These are phyloP conservation scores for Dactylis glomerata DNA, from an alignment of 176 grass and related monocot genomes.

Conservation along the genomic window DNA sequence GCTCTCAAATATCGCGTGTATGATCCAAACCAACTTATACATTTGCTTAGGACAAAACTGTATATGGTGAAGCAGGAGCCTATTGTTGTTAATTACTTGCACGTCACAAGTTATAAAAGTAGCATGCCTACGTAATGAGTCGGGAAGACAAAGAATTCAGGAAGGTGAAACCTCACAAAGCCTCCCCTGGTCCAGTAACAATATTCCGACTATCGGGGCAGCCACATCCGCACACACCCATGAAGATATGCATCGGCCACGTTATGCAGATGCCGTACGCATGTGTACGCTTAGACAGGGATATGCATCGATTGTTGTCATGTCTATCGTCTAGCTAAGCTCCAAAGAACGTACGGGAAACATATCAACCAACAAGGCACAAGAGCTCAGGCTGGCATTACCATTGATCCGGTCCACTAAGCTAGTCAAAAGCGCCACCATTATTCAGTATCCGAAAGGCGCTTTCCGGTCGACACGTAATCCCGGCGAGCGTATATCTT, in stretches of 20 bases:
- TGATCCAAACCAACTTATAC: too few species aligned
- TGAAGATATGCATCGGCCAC: not conserved
- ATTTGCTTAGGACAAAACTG: too few species aligned
- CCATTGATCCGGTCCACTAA: not conserved
- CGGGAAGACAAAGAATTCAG: not conserved
- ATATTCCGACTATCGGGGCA: not conserved
- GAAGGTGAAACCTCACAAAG: not conserved
- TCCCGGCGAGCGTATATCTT: too few species aligned
- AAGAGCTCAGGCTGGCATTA: not conserved
- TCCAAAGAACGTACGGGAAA: not conserved
- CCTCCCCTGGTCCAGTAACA: not conserved
- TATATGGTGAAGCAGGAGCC: too few species aligned
- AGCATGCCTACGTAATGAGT: not conserved
- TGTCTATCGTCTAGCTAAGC: not conserved
- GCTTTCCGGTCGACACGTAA: slow-evolving; percentile 8
- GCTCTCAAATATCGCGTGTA: too few species aligned
- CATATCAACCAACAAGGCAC: not conserved
- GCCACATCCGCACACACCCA: not conserved
- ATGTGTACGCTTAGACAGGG: not conserved
- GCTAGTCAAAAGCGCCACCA: not conserved
- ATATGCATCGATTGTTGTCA: not conserved
- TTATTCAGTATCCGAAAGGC: not conserved
- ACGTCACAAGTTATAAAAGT: too few species aligned
- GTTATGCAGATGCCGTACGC: not conserved
- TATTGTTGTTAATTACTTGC: too few species aligned